Conservation (phyloP, 2,329 filamentous ascomycete genomes). For the Sphaerostilbella broomeana region DNA sequence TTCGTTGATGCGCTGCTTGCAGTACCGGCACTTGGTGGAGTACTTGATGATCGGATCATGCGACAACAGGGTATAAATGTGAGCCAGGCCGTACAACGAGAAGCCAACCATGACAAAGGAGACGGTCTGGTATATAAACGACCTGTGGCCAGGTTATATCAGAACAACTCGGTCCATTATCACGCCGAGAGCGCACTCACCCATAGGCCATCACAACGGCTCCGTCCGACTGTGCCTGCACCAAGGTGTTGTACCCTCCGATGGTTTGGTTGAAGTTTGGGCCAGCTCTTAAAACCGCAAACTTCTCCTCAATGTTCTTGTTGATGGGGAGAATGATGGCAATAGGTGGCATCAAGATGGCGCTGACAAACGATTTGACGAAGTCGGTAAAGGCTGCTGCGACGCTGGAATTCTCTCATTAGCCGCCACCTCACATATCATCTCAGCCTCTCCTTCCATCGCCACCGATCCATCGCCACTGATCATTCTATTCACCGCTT, state of each 20-base stretch:
- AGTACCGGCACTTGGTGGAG: slow-evolving; percentile 62
- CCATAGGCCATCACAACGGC: slow-evolving; percentile 68
- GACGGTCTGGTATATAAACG: slow-evolving; percentile 57
- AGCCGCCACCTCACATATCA: no score
- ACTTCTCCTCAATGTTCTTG: slow-evolving; percentile 68
- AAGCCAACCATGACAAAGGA: slow-evolving; percentile 61
- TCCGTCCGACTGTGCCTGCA: slow-evolving; percentile 62
- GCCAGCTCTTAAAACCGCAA: slow-evolving; percentile 56
- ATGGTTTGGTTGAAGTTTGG: slow-evolving; percentile 43
- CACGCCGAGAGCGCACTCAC: no score
- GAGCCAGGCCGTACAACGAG: slow-evolving; percentile 57
- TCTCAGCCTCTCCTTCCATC: no score
- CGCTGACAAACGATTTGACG: slow-evolving; percentile 64
- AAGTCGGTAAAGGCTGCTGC: slow-evolving; percentile 65
- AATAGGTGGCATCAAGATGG: slow-evolving; percentile 62
- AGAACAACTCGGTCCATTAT: no score
- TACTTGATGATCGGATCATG: slow-evolving; percentile 66
- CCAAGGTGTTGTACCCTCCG: slow-evolving; percentile 64
- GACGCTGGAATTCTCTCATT: slow-evolving; percentile 39
- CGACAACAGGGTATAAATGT: slow-evolving; percentile 53
- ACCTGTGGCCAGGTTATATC: slow-evolving; percentile 28
- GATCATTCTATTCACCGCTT: no score
- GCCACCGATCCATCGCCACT: no score
- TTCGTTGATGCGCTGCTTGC: slow-evolving; percentile 54
- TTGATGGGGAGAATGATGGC: slow-evolving; percentile 63